Percentiles rank a stretch among this genome's conserved stretches.
Evolutionary conservation across 371 early-diverging fungal genomes (phyloP).

Genomic region (Mortierella sp.): DNA sequence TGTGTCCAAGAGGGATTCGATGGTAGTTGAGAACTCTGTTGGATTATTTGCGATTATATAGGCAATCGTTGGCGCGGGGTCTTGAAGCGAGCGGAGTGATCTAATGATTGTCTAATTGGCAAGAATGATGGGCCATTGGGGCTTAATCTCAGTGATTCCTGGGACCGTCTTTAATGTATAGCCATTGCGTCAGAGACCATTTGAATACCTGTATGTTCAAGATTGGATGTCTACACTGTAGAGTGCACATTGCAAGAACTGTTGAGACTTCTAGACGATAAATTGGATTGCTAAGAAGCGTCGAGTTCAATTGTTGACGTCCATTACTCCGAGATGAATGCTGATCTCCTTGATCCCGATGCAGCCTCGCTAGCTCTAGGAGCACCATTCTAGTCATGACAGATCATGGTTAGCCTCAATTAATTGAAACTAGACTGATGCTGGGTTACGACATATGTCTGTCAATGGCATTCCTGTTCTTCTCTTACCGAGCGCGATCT

Average conservation of each 20-base stretch:
- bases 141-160: not conserved
- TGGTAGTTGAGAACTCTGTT: slow-evolving; percentile 23
- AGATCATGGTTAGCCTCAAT: not conserved
- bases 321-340: not conserved
- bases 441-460: not conserved
- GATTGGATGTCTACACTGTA: slow-evolving; percentile 31
- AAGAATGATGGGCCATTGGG: not conserved
- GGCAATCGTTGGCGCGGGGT: slow-evolving; percentile 30
- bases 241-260: slow-evolving; percentile 19
- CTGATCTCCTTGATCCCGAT: slow-evolving; percentile 9
- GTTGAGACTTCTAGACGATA: slow-evolving; percentile 34
- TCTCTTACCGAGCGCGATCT: slow-evolving; percentile 45
- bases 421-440: not conserved
- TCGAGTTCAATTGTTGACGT: not conserved
- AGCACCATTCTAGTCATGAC: slow-evolving; percentile 32
- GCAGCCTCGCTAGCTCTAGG: slow-evolving; percentile 17
- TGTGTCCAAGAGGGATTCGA: slow-evolving; percentile 37
- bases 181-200: not conserved
- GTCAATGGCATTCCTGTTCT: not conserved
- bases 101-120: slow-evolving; percentile 21
- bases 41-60: slow-evolving; percentile 41
- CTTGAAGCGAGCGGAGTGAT: slow-evolving; percentile 23
- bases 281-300: slow-evolving; percentile 32
- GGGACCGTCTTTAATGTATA: not conserved
- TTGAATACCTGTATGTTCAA: slow-evolving; percentile 35